Percentiles rank a stretch among this genome's conserved stretches.
These are phyloP conservation scores for Euphorbia celastroides DNA, from an alignment of 441 rosid genomes.

Conservation along the genomic window DNA sequence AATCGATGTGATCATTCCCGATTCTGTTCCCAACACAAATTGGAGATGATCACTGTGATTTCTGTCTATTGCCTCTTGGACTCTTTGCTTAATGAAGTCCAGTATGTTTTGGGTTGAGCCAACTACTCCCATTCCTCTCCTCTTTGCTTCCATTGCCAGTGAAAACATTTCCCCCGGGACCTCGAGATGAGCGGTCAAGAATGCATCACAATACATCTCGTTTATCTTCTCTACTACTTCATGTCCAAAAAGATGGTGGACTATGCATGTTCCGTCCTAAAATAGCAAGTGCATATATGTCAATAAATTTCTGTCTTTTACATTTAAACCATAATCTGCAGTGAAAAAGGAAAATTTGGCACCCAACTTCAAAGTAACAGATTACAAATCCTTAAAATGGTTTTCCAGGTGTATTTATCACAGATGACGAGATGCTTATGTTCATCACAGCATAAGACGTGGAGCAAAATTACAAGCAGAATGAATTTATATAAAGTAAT, in stretches of 20 bases:
- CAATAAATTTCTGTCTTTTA: too few relatives aligned
- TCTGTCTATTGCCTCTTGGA: constrained; percentile 76
- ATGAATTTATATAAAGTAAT: too few relatives aligned
- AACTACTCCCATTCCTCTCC: constrained; percentile 92
- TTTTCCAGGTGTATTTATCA: neutral
- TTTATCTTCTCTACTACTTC: constrained; percentile 85
- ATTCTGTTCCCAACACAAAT: constrained; percentile 91
- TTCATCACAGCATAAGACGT: neutral
- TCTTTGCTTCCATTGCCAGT: constrained; percentile 89
- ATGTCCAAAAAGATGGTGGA: constrained; percentile 87
- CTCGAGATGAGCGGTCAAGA: constrained; percentile 89
- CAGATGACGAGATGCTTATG: neutral
- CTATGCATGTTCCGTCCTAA: constrained; percentile 90
- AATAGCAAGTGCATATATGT: constrained; percentile 9
- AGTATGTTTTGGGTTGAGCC: constrained; percentile 91
- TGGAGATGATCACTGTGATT: constrained; percentile 72
- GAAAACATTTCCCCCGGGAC: constrained; percentile 99
- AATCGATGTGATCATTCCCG: constrained; percentile 94
- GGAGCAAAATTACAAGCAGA: neutral
- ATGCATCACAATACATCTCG: constrained; percentile 84
- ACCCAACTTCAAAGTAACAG: neutral
- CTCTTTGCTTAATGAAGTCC: constrained; percentile 79
- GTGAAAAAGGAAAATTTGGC: neutral
- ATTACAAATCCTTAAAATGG: too few relatives aligned
- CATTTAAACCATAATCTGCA: neutral